A percentile compares a stretch with the other conserved stretches of the same genome.
Conservation (phyloP, 768 basidiomycete genomes). For the Hirschioporus abietinus region DNA sequence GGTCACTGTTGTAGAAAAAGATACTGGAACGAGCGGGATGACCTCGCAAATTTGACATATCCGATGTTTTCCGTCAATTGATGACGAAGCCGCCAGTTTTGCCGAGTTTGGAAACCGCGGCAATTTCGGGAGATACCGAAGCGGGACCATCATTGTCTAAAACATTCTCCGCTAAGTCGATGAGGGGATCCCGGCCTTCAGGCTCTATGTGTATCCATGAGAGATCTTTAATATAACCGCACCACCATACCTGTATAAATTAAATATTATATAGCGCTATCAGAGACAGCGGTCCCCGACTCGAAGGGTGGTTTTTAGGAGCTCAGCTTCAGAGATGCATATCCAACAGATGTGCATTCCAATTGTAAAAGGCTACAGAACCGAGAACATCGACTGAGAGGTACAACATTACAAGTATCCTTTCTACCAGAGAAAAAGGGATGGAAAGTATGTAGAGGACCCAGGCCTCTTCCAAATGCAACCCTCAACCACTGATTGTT, state of each 20-base stretch:
- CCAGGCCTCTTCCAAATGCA: background rate
- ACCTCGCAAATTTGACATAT: too few species aligned
- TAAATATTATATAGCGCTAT: too few species aligned
- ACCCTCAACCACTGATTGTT: background rate
- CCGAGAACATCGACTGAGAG: constrained; percentile 2
- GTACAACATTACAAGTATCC: background rate
- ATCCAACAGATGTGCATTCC: background rate
- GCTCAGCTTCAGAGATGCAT: too few species aligned
- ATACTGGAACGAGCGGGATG: too few species aligned
- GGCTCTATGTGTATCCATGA: constrained; percentile 34
- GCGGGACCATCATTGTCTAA: constrained; percentile 20
- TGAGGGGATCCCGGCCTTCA: constrained; percentile 27
- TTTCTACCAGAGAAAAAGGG: background rate
- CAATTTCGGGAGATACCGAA: too few species aligned
- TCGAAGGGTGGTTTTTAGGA: too few species aligned
- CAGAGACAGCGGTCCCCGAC: too few species aligned
- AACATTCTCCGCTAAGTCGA: constrained; percentile 27
- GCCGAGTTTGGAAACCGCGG: too few species aligned
- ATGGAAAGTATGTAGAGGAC: background rate
- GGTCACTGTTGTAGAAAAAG: too few species aligned
- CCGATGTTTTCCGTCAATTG: too few species aligned
- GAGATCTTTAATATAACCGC: constrained; percentile 33
- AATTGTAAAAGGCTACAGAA: constrained; percentile 3
- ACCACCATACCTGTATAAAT: constrained; percentile 25
- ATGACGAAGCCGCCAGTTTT: too few species aligned